phyloP scores from a whole-genome alignment of 768 basidiomycete genomes.

The Boletus patriciae region DNA sequence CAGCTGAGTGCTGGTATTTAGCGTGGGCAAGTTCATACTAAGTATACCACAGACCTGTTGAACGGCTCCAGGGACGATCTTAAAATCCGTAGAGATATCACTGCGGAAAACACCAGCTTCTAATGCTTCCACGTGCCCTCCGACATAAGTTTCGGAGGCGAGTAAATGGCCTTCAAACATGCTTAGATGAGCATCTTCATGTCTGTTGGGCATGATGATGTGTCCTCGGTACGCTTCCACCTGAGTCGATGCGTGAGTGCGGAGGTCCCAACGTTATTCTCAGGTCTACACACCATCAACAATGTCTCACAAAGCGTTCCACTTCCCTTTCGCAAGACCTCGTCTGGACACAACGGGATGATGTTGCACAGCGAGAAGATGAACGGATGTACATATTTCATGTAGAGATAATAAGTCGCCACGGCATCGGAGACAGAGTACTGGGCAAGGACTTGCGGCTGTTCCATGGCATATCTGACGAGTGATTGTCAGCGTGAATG shows the following conservation, averaged over 20 bases:
- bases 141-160: conserved; percentile 96
- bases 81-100: conserved; percentile 94
- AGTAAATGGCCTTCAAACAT: conserved; percentile 97
- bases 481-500: not conserved
- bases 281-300: conserved; percentile 72
- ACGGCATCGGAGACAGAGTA: conserved; percentile 99
- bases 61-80: conserved; percentile 83
- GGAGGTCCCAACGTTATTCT: not conserved
- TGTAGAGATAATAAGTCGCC: conserved; percentile 99
- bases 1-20: conserved; percentile 49
- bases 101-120: conserved; percentile 98
- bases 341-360: conserved; percentile 94
- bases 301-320: conserved; percentile 97
- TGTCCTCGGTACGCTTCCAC: conserved; percentile 91
- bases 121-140: conserved; percentile 97
- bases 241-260: conserved; percentile 42
- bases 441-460: conserved; percentile 90
- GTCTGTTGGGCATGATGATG: conserved; percentile 97
- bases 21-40: not conserved
- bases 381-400: conserved; percentile 99
- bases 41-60: conserved; percentile 59
- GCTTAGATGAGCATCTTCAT: conserved; percentile 88
- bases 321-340: conserved; percentile 92
- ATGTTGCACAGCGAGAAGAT: conserved; percentile 99
- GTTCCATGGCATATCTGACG: conserved; percentile 88